Evolutionary conservation across 2,329 filamentous ascomycete species (phyloP).

Genomic region (Helotiales sp.): DNA sequence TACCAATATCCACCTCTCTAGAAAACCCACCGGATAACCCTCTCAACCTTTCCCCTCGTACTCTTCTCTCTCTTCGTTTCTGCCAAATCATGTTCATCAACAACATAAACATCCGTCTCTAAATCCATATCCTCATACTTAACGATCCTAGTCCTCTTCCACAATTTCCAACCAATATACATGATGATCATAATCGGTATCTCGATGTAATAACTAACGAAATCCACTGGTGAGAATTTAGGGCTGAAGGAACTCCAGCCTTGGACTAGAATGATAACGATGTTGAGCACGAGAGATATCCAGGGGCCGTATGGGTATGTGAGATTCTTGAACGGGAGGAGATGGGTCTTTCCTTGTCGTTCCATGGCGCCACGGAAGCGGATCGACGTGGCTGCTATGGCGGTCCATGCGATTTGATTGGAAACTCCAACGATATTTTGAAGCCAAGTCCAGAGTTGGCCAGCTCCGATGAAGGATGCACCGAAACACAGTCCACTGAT

Average conservation of each 20-base stretch:
- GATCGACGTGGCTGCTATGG: slow-evolving; percentile 67
- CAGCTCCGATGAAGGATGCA: slow-evolving; percentile 68
- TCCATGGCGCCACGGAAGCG: slow-evolving; percentile 65
- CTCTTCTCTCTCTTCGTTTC: slow-evolving; percentile 35
- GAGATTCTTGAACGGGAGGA: slow-evolving; percentile 69
- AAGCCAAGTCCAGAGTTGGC: slow-evolving; percentile 69
- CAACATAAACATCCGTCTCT: slow-evolving; percentile 51
- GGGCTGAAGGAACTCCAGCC: slow-evolving; percentile 68
- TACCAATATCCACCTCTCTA: slow-evolving; percentile 13
- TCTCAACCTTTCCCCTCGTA: slow-evolving; percentile 36
- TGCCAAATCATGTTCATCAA: slow-evolving; percentile 39
- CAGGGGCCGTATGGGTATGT: slow-evolving; percentile 68
- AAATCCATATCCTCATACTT: slow-evolving; percentile 55
- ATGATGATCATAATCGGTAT: slow-evolving; percentile 63
- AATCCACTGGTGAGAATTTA: slow-evolving; percentile 60
- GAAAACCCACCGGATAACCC: slow-evolving; percentile 40
- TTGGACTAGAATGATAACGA: slow-evolving; percentile 65
- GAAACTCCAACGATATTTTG: slow-evolving; percentile 72
- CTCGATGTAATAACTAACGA: slow-evolving; percentile 69
- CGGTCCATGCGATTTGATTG: slow-evolving; percentile 69
- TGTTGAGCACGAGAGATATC: slow-evolving; percentile 60
- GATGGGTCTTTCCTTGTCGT: slow-evolving; percentile 63
- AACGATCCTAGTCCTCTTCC: slow-evolving; percentile 54
- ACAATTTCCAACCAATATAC: slow-evolving; percentile 59
- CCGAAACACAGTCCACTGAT: slow-evolving; percentile 66